phyloP scores from a whole-genome alignment of 768 basidiomycete genomes.

The Agaricus subrufescens region DNA sequence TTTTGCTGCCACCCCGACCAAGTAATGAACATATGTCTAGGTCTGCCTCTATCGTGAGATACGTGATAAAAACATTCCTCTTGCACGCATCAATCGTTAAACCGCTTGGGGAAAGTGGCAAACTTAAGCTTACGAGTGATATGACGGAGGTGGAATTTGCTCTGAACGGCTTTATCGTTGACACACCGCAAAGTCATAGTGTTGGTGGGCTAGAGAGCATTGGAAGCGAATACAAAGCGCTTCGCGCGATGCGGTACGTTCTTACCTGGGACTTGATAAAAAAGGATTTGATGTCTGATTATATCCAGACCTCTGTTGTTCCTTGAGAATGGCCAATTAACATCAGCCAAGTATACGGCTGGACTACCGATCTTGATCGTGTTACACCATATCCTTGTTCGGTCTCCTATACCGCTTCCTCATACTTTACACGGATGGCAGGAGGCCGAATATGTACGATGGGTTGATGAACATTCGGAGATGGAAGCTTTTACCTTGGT shows the following conservation, averaged over 20 bases:
- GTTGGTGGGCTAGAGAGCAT: constrained; percentile 61
- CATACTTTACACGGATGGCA: constrained; percentile 92
- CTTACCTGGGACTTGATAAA: not conserved
- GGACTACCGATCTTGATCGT: constrained; percentile 87
- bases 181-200: constrained; percentile 51
- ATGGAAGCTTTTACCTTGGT: constrained; percentile 78
- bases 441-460: constrained; percentile 93
- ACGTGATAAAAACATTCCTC: constrained; percentile 82
- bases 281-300: not conserved
- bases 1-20: not conserved
- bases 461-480: constrained; percentile 88
- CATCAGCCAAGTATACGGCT: constrained; percentile 58
- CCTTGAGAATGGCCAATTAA: constrained; percentile 71
- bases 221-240: constrained; percentile 81
- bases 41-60: constrained; percentile 64
- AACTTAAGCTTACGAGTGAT: constrained; percentile 90
- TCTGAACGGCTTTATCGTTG: constrained; percentile 70
- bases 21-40: constrained; percentile 26
- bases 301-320: constrained; percentile 78
- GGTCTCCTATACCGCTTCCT: constrained; percentile 81
- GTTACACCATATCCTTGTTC: constrained; percentile 88
- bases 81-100: constrained; percentile 91
- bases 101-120: constrained; percentile 89
- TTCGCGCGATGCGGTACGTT: constrained; percentile 81
- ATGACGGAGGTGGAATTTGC: constrained; percentile 97